phyloP scores from a whole-genome alignment of 179 eudicot genomes.

The Spinacia oleracea region DNA sequence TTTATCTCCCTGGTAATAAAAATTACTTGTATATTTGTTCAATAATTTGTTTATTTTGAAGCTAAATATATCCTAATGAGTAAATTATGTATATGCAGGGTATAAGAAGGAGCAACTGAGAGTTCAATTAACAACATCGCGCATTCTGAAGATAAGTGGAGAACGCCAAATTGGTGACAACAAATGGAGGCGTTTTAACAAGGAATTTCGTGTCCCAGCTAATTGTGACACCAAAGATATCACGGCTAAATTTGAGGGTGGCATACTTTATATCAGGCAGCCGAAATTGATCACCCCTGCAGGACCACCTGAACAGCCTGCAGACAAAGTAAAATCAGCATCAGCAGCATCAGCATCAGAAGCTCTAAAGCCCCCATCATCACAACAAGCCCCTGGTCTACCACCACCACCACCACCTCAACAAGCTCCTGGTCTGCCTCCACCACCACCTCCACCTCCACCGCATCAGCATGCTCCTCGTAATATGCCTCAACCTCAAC shows the following conservation, averaged over 20 bases:
- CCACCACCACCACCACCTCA: conserved; percentile 20
- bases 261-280: conserved; percentile 45
- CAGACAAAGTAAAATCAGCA: conserved; percentile 16
- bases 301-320: conserved; percentile 8
- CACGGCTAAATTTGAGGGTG: conserved; percentile 58
- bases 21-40: neutral
- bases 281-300: conserved; percentile 54
- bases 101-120: conserved; percentile 57
- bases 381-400: conserved; percentile 4
- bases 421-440: neutral
- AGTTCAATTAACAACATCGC: conserved; percentile 49
- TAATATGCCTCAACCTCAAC: neutral
- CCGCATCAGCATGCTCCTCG: conserved; percentile 2
- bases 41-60: neutral
- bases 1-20: conserved; percentile 32
- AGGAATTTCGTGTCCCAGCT: conserved; percentile 38
- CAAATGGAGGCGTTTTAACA: conserved; percentile 53
- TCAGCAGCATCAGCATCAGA: conserved; percentile 14
- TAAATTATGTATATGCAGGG: conserved; percentile 34
- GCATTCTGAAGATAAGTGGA: conserved; percentile 52
- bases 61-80: neutral
- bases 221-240: conserved; percentile 51
- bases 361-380: conserved; percentile 11
- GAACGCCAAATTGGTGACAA: conserved; percentile 43
- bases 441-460: neutral